Conservation (phyloP, 2,329 filamentous ascomycete species). For the Sordariomycetes sp. region DNA sequence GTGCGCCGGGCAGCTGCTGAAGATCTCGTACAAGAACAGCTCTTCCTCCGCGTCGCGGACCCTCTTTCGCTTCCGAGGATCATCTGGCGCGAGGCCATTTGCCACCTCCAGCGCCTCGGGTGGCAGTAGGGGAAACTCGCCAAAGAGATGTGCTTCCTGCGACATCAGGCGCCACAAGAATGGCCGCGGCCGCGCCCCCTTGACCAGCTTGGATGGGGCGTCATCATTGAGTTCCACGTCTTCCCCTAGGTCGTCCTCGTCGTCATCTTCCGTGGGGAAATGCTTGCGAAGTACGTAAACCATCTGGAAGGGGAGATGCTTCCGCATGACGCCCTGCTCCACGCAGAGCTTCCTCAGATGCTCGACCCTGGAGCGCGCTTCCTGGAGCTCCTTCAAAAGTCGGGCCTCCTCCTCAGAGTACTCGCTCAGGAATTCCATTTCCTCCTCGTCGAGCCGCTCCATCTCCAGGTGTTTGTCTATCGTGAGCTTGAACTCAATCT, state of each 20-base stretch:
- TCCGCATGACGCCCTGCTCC: constrained; percentile 28
- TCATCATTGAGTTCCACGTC: constrained; percentile 28
- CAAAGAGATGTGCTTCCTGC: constrained; percentile 33
- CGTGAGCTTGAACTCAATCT: background rate
- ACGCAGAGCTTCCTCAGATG: constrained; percentile 27
- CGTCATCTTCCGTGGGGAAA: constrained; percentile 14
- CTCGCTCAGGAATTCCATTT: constrained; percentile 31
- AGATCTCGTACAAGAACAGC: constrained; percentile 31
- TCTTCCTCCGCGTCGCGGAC: constrained; percentile 34
- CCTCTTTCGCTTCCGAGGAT: constrained; percentile 20
- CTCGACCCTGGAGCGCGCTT: constrained; percentile 14
- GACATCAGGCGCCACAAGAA: constrained; percentile 35
- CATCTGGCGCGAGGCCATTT: constrained; percentile 21
- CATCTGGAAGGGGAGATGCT: constrained; percentile 15
- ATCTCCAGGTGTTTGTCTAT: constrained; percentile 6
- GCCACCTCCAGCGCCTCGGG: constrained; percentile 27
- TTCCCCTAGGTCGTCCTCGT: constrained; percentile 24
- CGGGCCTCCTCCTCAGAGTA: constrained; percentile 24
- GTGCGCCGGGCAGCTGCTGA: constrained; percentile 22
- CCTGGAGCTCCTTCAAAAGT: constrained; percentile 21
- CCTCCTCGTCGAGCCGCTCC: constrained; percentile 20
- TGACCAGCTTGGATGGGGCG: constrained; percentile 11
- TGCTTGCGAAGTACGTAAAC: background rate
- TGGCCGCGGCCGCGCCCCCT: constrained; percentile 23
- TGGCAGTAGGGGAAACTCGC: constrained; percentile 25